Evolutionary conservation across 2,329 filamentous ascomycete species (phyloP), one percentile per base, ranked within the genome.

Genomic region (Pseudogymnoascus sp.): DNA sequence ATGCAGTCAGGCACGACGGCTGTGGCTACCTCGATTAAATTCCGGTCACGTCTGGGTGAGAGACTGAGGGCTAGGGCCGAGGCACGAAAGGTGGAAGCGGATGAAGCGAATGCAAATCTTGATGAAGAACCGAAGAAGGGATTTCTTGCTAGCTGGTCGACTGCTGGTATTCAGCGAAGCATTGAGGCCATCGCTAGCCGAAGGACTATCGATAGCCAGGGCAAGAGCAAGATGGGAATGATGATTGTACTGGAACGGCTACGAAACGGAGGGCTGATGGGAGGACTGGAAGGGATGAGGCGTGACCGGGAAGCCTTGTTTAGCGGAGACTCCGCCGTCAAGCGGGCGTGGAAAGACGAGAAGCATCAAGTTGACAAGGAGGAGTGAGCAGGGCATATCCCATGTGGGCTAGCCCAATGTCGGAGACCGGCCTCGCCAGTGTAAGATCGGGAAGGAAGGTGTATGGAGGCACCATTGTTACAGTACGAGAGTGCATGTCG

Each of bases 201-300:
- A 70, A 88, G 90, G 72, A 91, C 90, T 4, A 83, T 87, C 66
- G 87, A 88, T 69, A 88, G 90, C 71, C 81, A 93, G 69, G 86
- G 87, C 60, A 92, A 92, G 77, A 90, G 88, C 67, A 85, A 88
- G 59, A 88, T 92, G 72, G 90, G 90, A 58, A 93, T 94, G 90
- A 86, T 84, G 62, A 84, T 92, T 37, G 89, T 94, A 7, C 79
- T 94, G 21, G 88, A 92, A 74, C 80, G 89, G 58, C 73, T 90
- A 70, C 78, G 87, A 61, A 78, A 79, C 63, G 87, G 87, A 39
- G 87, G 87, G 0, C 76, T 90, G 15, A 84, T 88, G 13, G 86
- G 75, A 21, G 87, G 89, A n/a, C 75, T 90, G 31, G 87, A 89
- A 66, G 86, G 85, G 29, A 89, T 89, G 86, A 78, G 84, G 60